Base-by-base conservation (phyloP, 2,329 filamentous ascomycete species). In the Verticillium klebahnii region DNA sequence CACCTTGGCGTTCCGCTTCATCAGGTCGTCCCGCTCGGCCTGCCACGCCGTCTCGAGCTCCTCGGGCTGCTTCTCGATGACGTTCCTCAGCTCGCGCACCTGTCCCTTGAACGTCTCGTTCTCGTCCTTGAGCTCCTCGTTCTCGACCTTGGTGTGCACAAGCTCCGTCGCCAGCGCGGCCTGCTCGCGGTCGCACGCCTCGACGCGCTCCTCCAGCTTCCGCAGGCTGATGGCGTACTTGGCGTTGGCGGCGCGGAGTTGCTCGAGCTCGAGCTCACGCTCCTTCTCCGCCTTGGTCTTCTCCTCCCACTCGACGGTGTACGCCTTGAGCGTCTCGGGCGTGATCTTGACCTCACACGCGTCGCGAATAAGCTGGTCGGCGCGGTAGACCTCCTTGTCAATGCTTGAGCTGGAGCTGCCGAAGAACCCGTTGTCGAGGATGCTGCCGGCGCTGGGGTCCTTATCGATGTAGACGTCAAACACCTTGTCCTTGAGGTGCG, bases 401-500 rank as follows among this genome's bases (percentile, higher is more conserved):
- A 92, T 85, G 67, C 88, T 91, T n/a, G 89, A 88, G 37, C 91
- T 93, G 29, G 92, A 94, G 73, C 90, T 94, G 63, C 95, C 95
- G 71, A 99, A 99, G 81, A 99, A 99, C 15, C 95, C 95, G 54
- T 93, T 96, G 74, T 99, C 95, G 1, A 98, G 85, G 57, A 99
- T 89, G 17, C 93, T 97, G 58, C 89, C 93, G n/a, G 93, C 89
- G 2, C 93, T 96, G 0, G 95, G 95, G 8, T 93, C 86, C 69
- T 93, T 91, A 75, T 99, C 95, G 65, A 99, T 97, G 75, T 99
- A 99, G 45, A 93, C 93, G 71, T 99, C 95, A 66, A 99, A 99
- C 0, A 99, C 72, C 67, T 90, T 91, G 74, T 99, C 95, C 73
- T 97, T 97, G 31, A 99, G 81, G 77, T 96, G 97, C 3, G 85